Conservation (phyloP, 176 grass and related monocot species). For the Eragrostis curvula region DNA sequence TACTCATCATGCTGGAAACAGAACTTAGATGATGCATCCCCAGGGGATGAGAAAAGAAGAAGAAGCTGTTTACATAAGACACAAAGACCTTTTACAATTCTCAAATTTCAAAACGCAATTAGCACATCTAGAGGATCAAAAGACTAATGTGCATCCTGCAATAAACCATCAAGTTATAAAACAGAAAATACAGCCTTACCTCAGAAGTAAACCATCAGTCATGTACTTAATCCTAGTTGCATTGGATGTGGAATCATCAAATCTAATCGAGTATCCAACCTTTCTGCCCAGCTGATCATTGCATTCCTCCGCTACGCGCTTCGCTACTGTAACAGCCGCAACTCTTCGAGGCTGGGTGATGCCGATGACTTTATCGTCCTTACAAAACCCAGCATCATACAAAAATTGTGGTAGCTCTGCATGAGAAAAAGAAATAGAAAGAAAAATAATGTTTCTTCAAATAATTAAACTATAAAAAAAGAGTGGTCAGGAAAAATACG, state of each 20-base stretch:
- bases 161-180: slow-evolving; percentile 32
- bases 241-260: slow-evolving; percentile 83
- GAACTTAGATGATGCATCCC: too few species aligned
- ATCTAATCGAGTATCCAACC: slow-evolving; percentile 95
- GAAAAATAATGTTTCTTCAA: slow-evolving; percentile 26
- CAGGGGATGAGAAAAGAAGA: too few species aligned
- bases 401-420: slow-evolving; percentile 94
- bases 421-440: slow-evolving; percentile 16
- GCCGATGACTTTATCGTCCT: slow-evolving; percentile 73
- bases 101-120: neutral
- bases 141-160: slow-evolving; percentile 1
- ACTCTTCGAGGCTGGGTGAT: slow-evolving; percentile 87
- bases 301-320: slow-evolving; percentile 92
- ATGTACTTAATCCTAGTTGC: slow-evolving; percentile 94
- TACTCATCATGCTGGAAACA: too few species aligned
- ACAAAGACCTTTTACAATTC: neutral
- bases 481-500: neutral
- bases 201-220: slow-evolving; percentile 94
- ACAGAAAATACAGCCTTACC: slow-evolving; percentile 52
- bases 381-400: slow-evolving; percentile 77
- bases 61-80: too few species aligned
- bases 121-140: slow-evolving; percentile 16
- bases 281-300: slow-evolving; percentile 80
- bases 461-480: neutral
- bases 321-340: slow-evolving; percentile 91